Evolutionary conservation across 371 early-diverging fungal species (phyloP), one percentile per base, ranked within the genome.

Genomic region (Mucor racemosus): DNA sequence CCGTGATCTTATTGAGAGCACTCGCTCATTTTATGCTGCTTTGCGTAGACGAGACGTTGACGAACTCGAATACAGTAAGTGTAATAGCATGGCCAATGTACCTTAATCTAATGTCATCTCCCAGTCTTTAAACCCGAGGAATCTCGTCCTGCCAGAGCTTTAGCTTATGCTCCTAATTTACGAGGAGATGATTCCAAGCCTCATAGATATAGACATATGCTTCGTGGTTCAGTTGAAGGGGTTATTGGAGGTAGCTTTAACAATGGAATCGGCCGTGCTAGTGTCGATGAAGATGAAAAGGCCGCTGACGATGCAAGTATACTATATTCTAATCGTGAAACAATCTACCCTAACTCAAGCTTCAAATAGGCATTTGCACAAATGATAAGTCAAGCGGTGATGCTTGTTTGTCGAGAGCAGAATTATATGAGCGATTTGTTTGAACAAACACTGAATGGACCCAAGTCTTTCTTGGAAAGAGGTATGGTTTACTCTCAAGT

Each of bases 381-480:
- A 58, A 66, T 81, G 67, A 76, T 88, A 38, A 73, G 69, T 4
- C 82, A 83, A 58, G 68, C 81, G 15, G 67, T 81, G 3, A 79
- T 83, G 63, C 69, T 80, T 13, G 73, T 88, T 0, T 73, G 77
- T 15, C 76, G 90, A 58, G 92, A 95, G 69, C 93, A 95, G 72
- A 96, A 96, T 75, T 93, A 91, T 63, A 84, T 94, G 67, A 84
- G 87, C 13, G 93, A 94, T 58, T 72, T 94, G 39, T 95, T 96
- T 73, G 88, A 88, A 68, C 68, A 87, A 31, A 69, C 75, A 5
- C 67, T 70, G 7, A 71, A 65, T 34, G 76, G 76, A 9, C 76
- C 85, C 0, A 76, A 76, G 59, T 77, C 80, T 13, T 82, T 81
- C 59, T 64, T 79, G 57, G 80, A 84, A 57, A 71, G 79, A 39